Conservation (phyloP, 2,329 filamentous ascomycete species). For the Fusarium sp. region DNA sequence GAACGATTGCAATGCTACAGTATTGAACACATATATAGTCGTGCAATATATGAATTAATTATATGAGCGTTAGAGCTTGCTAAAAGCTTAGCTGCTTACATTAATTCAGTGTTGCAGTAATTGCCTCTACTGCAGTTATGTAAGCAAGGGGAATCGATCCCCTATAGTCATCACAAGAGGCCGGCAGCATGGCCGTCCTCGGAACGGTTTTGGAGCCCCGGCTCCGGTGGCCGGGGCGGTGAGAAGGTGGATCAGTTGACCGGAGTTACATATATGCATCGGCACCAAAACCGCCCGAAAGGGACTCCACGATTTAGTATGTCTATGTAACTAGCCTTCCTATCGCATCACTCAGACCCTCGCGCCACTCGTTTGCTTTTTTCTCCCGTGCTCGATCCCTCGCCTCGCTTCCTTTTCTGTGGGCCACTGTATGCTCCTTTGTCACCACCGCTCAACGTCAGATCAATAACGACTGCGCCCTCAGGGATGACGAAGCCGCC, state of each 20-base stretch:
- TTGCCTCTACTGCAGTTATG: neutral
- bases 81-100: neutral
- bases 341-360: neutral
- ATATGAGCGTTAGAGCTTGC: neutral
- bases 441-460: neutral
- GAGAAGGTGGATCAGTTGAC: too few species aligned
- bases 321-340: neutral
- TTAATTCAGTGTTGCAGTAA: neutral
- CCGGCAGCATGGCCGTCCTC: neutral
- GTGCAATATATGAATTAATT: neutral
- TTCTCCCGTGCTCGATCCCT: neutral
- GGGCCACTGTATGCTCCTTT: neutral
- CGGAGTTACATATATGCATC: neutral
- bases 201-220: too few species aligned
- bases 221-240: too few species aligned
- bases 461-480: neutral
- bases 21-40: neutral
- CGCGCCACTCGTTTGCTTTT: neutral
- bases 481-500: neutral
- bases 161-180: neutral
- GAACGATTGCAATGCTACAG: neutral
- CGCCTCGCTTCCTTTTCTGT: neutral
- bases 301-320: neutral
- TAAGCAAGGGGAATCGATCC: neutral
- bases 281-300: neutral